phyloP scores from a whole-genome alignment of 371 early-diverging fungal genomes.

The Mucor circinelloides region DNA sequence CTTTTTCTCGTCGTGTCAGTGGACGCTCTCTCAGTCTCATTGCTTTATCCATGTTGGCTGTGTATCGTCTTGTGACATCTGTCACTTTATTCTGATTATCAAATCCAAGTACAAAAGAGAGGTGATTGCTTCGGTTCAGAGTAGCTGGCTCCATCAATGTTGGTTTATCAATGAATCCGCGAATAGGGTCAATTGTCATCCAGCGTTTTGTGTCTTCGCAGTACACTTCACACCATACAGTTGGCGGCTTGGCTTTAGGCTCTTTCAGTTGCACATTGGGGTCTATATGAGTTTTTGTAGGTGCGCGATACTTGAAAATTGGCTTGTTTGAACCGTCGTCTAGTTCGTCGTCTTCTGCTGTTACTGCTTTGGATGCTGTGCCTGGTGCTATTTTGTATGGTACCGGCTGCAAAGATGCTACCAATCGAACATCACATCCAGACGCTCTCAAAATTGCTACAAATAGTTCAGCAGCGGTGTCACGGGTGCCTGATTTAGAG shows the following conservation, averaged over 20 bases:
- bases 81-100: slow-evolving; percentile 34
- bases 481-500: slow-evolving; percentile 36
- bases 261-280: slow-evolving; percentile 30
- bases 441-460: slow-evolving; percentile 57
- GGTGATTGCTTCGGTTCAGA: slow-evolving; percentile 36
- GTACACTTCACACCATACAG: slow-evolving; percentile 69
- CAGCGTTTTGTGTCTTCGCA: slow-evolving; percentile 47
- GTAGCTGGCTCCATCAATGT: slow-evolving; percentile 55
- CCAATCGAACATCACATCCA: slow-evolving; percentile 59
- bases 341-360: background rate
- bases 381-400: slow-evolving; percentile 49
- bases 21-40: slow-evolving; percentile 55
- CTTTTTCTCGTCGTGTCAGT: slow-evolving; percentile 40
- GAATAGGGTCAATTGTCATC: slow-evolving; percentile 69
- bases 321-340: background rate
- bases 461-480: slow-evolving; percentile 63
- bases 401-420: slow-evolving; percentile 70
- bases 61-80: slow-evolving; percentile 77
- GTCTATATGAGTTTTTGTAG: slow-evolving; percentile 16
- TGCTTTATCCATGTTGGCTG: slow-evolving; percentile 58
- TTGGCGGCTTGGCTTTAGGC: slow-evolving; percentile 37
- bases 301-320: slow-evolving; percentile 28
- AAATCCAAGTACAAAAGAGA: slow-evolving; percentile 68
- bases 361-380: slow-evolving; percentile 18
- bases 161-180: slow-evolving; percentile 55